Evolutionary conservation across 169 alveolate genomes (phyloP), one percentile per base, ranked within the genome.

Genomic region (Cryptosporidium baileyi): DNA sequence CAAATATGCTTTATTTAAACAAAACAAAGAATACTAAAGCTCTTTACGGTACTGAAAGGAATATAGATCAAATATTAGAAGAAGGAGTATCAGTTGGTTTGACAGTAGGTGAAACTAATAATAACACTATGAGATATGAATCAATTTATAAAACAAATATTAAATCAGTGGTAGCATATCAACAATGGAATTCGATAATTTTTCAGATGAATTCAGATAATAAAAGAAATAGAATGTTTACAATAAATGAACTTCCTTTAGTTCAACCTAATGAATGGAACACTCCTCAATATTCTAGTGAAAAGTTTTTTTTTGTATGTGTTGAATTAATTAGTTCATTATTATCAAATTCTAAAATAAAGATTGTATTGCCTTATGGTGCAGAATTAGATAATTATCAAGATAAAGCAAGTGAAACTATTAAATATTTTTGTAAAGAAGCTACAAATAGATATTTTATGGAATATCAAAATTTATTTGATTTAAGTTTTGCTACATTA

Each of bases 261-360:
- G 67, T 52, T 1, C 85, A 51, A 47, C 85, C 85, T 28, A 54
- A 19, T 13, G 85, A 74, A 28, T 74, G 85, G 85, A 74, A 74
- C 30, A 74, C 85, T 3, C 85, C 85, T 6, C 85, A 74, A 38
- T 74, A 74, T 61, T 38, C 65, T 28, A 51, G 85, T 38, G 85
- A 74, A 17, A 74, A 74, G 54, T 74, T 74, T 54, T 38, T 52
- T 3, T 74, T 74, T 74, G 85, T 74, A 38, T 74, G 85, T 57
- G 60, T 74, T 15, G 85, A 74, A 34, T 7, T 74, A 6, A 11
- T 74, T 15, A 44, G 67, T 19, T 74, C 85, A 24, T 24, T 74
- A 45, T 32, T 74, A 11, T 54, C 67, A 6, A 45, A 57, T n/a
- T 36, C 47, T 15, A 74, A 59, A 43, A 51, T 34, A 11, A 32